Percentiles rank a stretch among this genome's conserved stretches.
Evolutionary conservation across 306 rosid genomes (phyloP).

Genomic region (Psophocarpus tetragonolobus): DNA sequence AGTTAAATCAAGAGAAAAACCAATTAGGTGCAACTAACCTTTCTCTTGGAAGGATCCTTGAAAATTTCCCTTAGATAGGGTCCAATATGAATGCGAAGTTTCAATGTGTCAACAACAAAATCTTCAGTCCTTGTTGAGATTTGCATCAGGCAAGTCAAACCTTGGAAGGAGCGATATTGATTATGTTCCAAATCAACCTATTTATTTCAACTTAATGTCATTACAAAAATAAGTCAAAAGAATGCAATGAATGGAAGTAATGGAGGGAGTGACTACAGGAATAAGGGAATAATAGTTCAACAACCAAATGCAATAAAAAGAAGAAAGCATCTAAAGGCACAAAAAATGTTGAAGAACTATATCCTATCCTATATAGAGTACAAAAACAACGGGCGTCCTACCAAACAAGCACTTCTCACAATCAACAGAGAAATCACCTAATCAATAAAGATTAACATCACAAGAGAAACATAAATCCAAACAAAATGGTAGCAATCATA

Average conservation of each 20-base stretch:
- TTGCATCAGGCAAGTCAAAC: constrained; percentile 96
- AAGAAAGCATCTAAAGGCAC: neutral
- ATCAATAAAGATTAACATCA: constrained; percentile 13
- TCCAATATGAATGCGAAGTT: constrained; percentile 85
- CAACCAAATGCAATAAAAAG: neutral
- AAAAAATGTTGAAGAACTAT: neutral
- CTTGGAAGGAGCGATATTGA: constrained; percentile 96
- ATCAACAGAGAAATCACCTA: neutral
- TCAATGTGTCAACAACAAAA: constrained; percentile 85
- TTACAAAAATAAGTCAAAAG: constrained; percentile 16
- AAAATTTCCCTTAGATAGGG: constrained; percentile 88
- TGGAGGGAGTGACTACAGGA: neutral
- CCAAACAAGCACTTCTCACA: neutral
- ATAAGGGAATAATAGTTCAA: neutral
- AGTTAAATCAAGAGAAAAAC: neutral
- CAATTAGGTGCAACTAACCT: constrained; percentile 51
- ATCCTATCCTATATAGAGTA: neutral
- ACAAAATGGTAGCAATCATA: neutral
- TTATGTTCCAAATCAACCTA: constrained; percentile 98
- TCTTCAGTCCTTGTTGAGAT: constrained; percentile 93
- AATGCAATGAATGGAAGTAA: neutral
- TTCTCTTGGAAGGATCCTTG: constrained; percentile 88
- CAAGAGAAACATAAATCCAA: constrained; percentile 20
- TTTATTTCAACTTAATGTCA: constrained; percentile 18
- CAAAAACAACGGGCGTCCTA: neutral